Percentiles rank a stretch among this genome's conserved stretches.
Evolutionary conservation across 2,329 filamentous ascomycete species (phyloP).

Genomic region (Gaeumannomyces tritici): DNA sequence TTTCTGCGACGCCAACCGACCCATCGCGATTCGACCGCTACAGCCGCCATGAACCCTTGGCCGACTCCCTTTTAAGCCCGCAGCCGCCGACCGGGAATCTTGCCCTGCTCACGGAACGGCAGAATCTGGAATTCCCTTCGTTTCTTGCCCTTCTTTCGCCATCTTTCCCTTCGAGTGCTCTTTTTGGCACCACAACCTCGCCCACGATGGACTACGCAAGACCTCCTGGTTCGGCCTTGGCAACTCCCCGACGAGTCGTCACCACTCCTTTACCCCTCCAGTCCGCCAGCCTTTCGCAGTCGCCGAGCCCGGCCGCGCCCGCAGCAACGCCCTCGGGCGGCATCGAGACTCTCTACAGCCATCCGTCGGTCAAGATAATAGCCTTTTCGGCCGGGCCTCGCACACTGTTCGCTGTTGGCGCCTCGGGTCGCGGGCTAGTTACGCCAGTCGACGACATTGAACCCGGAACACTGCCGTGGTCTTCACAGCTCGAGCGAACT

Average conservation of each 20-base stretch:
- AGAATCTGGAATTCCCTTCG: background rate
- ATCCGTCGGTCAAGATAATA: conserved; percentile 62
- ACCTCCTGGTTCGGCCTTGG: conserved; percentile 10
- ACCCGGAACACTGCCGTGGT: conserved; percentile 61
- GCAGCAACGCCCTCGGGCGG: conserved; percentile 15
- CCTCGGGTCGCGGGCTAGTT: conserved; percentile 19
- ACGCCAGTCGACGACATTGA: conserved; percentile 29
- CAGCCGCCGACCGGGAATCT: background rate
- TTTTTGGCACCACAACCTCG: background rate
- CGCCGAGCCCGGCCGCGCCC: conserved; percentile 14
- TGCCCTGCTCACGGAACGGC: background rate
- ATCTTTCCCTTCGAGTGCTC: background rate
- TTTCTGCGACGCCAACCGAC: background rate
- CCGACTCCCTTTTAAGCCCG: background rate
- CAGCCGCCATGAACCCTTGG: background rate
- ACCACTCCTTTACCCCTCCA: conserved; percentile 25
- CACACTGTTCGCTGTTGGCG: conserved; percentile 13
- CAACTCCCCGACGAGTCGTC: conserved; percentile 17
- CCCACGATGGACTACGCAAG: conserved; percentile 14
- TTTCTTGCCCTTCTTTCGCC: background rate
- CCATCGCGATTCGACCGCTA: background rate
- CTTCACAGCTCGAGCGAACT: conserved; percentile 67
- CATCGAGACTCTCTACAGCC: conserved; percentile 66
- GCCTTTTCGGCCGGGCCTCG: conserved; percentile 35
- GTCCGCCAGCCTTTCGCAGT: conserved; percentile 1